These are phyloP conservation scores for Sporobolomyces pararoseus DNA, from an alignment of 768 basidiomycete genomes.

Conservation along the genomic window DNA sequence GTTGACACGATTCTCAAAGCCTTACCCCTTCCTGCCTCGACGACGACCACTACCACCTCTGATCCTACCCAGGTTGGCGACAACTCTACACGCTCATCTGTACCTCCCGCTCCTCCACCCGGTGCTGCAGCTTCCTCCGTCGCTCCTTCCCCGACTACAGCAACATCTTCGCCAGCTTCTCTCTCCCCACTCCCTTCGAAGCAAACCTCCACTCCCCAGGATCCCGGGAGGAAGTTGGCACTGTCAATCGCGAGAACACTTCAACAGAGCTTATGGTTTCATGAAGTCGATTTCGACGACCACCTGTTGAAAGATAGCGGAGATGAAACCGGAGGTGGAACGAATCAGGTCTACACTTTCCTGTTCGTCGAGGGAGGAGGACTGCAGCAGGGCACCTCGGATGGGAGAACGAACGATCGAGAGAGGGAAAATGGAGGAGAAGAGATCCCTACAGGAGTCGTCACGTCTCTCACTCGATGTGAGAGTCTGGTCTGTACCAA, in stretches of 20 bases:
- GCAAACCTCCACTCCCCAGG: background rate
- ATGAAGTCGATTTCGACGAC: conserved; percentile 87
- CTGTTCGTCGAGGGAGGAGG: conserved; percentile 56
- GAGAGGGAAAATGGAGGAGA: conserved; percentile 56
- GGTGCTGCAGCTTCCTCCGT: background rate
- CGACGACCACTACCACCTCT: conserved; percentile 54
- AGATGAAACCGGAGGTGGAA: conserved; percentile 75
- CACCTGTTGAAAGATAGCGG: conserved; percentile 65
- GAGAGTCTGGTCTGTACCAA: conserved; percentile 60
- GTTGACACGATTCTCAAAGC: conserved; percentile 62
- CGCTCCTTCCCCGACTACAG: background rate
- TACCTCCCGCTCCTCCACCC: background rate
- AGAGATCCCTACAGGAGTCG: conserved; percentile 80
- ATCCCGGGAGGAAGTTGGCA: conserved; percentile 60
- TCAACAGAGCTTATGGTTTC: conserved; percentile 89
- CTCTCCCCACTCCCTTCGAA: background rate
- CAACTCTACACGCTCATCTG: no score
- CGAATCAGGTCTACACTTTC: conserved; percentile 6
- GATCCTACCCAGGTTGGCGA: no score
- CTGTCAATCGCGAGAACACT: conserved; percentile 83
- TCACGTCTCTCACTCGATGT: conserved; percentile 83
- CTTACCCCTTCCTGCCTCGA: conserved; percentile 82
- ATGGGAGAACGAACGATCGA: conserved; percentile 46
- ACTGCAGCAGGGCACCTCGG: conserved; percentile 70
- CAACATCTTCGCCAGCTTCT: background rate